Evolutionary conservation across 2,329 filamentous ascomycete species (phyloP).

Genomic region (Fulvia fulva): DNA sequence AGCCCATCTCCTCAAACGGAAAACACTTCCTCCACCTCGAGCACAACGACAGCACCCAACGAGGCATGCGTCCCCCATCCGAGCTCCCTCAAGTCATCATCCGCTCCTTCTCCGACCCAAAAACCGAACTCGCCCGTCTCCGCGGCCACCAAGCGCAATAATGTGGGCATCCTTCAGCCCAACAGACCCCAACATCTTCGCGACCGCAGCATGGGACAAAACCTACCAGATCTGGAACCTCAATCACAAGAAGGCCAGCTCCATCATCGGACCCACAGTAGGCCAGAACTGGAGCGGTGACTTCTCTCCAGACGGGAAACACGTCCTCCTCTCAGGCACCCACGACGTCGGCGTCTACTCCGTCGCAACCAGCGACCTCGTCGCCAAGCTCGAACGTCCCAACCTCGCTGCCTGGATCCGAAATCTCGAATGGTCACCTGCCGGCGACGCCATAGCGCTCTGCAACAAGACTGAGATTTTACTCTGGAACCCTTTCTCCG

Average conservation of each 20-base stretch:
- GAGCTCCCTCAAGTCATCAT: slow-evolving; percentile 16
- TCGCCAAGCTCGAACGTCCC: neutral
- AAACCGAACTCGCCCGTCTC: slow-evolving; percentile 1
- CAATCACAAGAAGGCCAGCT: slow-evolving; percentile 6
- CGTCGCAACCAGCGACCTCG: neutral
- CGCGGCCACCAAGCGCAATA: slow-evolving; percentile 19
- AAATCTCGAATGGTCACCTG: slow-evolving; percentile 6
- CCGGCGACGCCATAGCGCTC: slow-evolving; percentile 1
- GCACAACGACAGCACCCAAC: slow-evolving; percentile 12
- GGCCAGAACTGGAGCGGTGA: slow-evolving; percentile 14
- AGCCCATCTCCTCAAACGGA: slow-evolving; percentile 5
- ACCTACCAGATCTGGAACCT: slow-evolving; percentile 18
- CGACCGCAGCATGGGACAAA: slow-evolving; percentile 18
- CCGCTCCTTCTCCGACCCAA: neutral
- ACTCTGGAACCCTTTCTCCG: slow-evolving; percentile 7
- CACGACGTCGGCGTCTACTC: slow-evolving; percentile 5
- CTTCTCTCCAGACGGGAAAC: slow-evolving; percentile 16
- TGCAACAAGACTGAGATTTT: neutral
- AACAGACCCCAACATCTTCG: slow-evolving; percentile 14
- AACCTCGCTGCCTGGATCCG: slow-evolving; percentile 5
- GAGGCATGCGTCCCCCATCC: slow-evolving; percentile 8
- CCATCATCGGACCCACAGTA: slow-evolving; percentile 10
- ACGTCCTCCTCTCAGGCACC: slow-evolving; percentile 13
- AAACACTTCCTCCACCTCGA: slow-evolving; percentile 8
- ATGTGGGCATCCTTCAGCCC: slow-evolving; percentile 20